A percentile compares a stretch with the other conserved stretches of the same genome.
Conservation (phyloP, 768 basidiomycete genomes). For the Omphalotus guepiniiformis region DNA sequence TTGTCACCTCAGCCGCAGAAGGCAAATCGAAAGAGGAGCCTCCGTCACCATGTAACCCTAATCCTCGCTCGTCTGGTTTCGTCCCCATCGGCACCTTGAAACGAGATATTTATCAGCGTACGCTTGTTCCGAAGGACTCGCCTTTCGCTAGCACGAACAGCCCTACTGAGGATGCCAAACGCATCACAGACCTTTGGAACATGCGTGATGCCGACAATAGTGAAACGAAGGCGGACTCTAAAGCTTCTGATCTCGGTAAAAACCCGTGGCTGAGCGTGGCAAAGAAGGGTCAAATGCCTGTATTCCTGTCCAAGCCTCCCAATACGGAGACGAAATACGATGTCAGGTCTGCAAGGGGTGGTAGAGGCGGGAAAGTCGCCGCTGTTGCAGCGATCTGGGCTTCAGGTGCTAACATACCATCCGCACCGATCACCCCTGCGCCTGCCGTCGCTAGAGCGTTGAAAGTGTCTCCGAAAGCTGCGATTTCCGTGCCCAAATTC, state of each 20-base stretch:
- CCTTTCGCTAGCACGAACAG: conserved; percentile 16
- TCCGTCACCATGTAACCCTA: conserved; percentile 41
- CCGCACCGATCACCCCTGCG: neutral
- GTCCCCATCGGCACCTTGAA: conserved; percentile 58
- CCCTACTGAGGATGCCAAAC: conserved; percentile 32
- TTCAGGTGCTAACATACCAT: conserved; percentile 32
- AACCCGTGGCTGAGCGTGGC: conserved; percentile 12
- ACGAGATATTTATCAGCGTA: conserved; percentile 30
- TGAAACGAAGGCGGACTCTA: neutral
- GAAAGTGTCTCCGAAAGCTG: conserved; percentile 2
- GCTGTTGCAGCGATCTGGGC: conserved; percentile 76
- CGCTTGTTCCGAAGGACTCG: conserved; percentile 19
- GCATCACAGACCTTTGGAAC: conserved; percentile 38
- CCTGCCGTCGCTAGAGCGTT: conserved; percentile 1
- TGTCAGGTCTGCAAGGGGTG: conserved; percentile 72
- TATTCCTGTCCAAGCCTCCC: conserved; percentile 30
- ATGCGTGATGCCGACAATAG: conserved; percentile 17
- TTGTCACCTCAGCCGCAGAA: neutral
- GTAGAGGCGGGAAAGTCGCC: conserved; percentile 69
- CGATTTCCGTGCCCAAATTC: conserved; percentile 1
- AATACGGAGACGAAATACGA: conserved; percentile 60
- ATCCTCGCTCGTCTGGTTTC: conserved; percentile 76
- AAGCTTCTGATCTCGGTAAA: conserved; percentile 9
- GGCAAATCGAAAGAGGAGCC: conserved; percentile 12
- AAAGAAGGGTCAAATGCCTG: conserved; percentile 21